phyloP scores from a whole-genome alignment of 2,329 filamentous ascomycete species.

The Cladophialophora exuberans region DNA sequence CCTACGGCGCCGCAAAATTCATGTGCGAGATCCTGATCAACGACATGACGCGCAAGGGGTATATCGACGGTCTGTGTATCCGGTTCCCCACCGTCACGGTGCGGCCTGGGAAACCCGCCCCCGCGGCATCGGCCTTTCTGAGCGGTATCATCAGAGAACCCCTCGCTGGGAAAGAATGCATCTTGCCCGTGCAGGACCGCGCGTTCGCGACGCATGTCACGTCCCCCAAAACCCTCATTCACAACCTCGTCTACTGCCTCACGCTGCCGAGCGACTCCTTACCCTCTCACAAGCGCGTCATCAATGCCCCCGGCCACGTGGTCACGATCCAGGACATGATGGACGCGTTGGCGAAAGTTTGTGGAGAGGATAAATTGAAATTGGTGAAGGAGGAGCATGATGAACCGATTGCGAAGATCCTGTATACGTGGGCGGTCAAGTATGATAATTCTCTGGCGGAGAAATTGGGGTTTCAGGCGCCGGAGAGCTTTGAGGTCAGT shows the following conservation, averaged over 20 bases:
- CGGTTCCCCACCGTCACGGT: constrained; percentile 67
- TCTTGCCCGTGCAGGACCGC: constrained; percentile 56
- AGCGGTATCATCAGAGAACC: constrained; percentile 68
- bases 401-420: constrained; percentile 54
- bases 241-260: constrained; percentile 58
- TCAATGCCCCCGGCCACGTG: constrained; percentile 60
- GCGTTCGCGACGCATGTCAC: constrained; percentile 58
- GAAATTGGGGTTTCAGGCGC: constrained; percentile 55
- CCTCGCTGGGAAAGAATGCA: constrained; percentile 57
- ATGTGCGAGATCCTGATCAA: constrained; percentile 66
- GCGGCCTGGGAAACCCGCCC: constrained; percentile 62
- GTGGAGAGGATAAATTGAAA: constrained; percentile 55
- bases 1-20: constrained; percentile 67
- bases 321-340: constrained; percentile 61
- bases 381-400: constrained; percentile 58
- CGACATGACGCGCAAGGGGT: constrained; percentile 63
- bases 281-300: constrained; percentile 51
- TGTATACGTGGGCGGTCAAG: constrained; percentile 60
- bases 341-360: constrained; percentile 58
- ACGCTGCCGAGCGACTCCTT: constrained; percentile 47
- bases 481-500: constrained; percentile 57
- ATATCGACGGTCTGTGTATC: constrained; percentile 61
- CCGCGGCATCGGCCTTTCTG: constrained; percentile 65
- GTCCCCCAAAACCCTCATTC: constrained; percentile 56
- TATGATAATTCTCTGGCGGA: constrained; percentile 59